Percentiles rank a stretch among this genome's conserved stretches.
phyloP scores from a whole-genome alignment of 495 filamentous ascomycete genomes.

The Podospora appendiculata region DNA sequence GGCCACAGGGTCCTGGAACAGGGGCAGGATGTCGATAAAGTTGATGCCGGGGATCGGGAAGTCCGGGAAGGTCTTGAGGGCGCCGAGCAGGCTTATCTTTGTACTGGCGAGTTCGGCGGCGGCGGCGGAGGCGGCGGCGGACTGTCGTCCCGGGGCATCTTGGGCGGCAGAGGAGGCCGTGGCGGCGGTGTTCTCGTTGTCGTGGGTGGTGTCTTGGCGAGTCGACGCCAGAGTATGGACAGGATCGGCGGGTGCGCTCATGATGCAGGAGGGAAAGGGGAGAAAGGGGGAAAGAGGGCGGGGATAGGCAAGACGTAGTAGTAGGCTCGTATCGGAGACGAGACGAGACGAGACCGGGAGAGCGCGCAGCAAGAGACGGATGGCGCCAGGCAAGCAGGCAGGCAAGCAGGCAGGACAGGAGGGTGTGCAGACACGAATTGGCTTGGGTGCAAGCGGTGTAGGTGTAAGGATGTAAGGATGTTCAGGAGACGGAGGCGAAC shows the following conservation, averaged over 20 bases:
- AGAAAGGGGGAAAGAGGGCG: conserved; percentile 14
- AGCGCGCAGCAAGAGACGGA: conserved; percentile 6
- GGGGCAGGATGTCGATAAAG: conserved; percentile 97
- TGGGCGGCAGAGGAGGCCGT: conserved; percentile 30
- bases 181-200: conserved; percentile 20
- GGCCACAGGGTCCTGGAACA: conserved; percentile 73
- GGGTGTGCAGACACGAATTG: background rate
- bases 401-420: conserved; percentile 2
- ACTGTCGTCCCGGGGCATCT: conserved; percentile 51
- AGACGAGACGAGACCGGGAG: background rate
- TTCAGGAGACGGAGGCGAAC: no score
- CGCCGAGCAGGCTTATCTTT: conserved; percentile 61
- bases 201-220: conserved; percentile 7
- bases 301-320: conserved; percentile 22
- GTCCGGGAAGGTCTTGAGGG: conserved; percentile 70
- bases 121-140: conserved; percentile 59
- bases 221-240: conserved; percentile 17
- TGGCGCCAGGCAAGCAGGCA: background rate
- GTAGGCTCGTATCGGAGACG: conserved; percentile 16
- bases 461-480: background rate
- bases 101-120: conserved; percentile 86
- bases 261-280: conserved; percentile 42
- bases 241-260: conserved; percentile 41
- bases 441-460: conserved; percentile 3
- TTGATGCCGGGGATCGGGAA: conserved; percentile 92